Evolutionary conservation across 2,329 filamentous ascomycete species (phyloP), one percentile per base, ranked within the genome.

Genomic region (Xylaria sp.): DNA sequence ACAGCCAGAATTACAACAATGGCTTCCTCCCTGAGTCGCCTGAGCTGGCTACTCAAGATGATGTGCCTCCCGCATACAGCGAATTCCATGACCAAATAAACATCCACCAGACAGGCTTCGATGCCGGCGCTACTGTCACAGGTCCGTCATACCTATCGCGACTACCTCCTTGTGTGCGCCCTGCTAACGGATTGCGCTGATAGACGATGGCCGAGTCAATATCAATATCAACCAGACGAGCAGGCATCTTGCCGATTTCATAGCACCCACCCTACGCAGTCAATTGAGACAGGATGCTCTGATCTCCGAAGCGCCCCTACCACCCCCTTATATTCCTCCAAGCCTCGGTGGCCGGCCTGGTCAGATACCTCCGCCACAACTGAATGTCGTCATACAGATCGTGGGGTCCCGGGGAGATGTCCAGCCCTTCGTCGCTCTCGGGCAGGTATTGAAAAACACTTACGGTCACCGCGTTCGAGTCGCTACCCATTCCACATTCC

Each of bases 191-290:
- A 20, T 59, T 56, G 65, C 62, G 13, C 49, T 54, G 15, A 26
- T 61, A 89, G 92, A 88, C 68, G 91, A 94, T 81, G 93, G 93
- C 28, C 88, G 93, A 76, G 86, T 96, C 74, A 89, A 93, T 76
- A 93, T 96, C 81, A 90, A 89, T 70, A 93, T 96, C 80, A 89
- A 91, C 76, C 90, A 93, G 77, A 90, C 88, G 72, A 89, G 86
- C 73, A 82, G 85, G 63, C 87, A 87, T 63, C 82, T 95, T 4
- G 88, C 91, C 2, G 87, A 89, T 68, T 83, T 94, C 13, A 84
- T 94, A 31, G 86, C 87, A 0, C 90, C 91, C 3, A 87, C 89
- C 7, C 78, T 94, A 48, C 81, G 86, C 69, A 83, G 84, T 70
- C 85, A 91, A 74, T 80, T 89, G 26, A 81, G 83, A 42, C 80